Evolutionary conservation across 2,329 filamentous ascomycete species (phyloP).

Genomic region (Graphilbum ipis-grandicollis): DNA sequence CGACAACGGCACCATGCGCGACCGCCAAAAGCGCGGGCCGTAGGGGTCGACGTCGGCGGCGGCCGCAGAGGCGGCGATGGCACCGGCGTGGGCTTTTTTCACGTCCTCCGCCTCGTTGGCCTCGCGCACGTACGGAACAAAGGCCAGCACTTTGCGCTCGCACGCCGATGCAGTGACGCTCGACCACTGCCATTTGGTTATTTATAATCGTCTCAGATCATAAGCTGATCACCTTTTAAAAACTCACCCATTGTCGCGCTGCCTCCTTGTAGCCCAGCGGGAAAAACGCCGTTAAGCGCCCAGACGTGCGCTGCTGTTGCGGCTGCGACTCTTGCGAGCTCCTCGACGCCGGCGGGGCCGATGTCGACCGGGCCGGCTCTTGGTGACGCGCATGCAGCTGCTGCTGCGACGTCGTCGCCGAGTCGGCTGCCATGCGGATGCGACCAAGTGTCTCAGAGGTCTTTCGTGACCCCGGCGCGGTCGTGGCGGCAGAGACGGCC

Average conservation of each 20-base stretch:
- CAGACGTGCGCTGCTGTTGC: slow-evolving; percentile 3
- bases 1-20: slow-evolving; percentile 64
- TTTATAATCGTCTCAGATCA: neutral
- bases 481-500: too few relatives aligned
- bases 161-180: slow-evolving; percentile 66
- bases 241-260: slow-evolving; percentile 71
- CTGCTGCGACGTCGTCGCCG: slow-evolving; percentile 2
- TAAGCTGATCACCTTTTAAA: neutral
- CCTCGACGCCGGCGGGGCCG: slow-evolving; percentile 3
- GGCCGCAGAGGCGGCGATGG: slow-evolving; percentile 16
- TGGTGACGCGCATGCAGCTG: neutral
- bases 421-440: slow-evolving; percentile 6
- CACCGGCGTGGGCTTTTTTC: too few relatives aligned
- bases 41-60: slow-evolving; percentile 63
- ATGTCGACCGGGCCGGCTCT: slow-evolving; percentile 2
- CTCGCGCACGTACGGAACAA: slow-evolving; percentile 69
- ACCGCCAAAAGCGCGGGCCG: slow-evolving; percentile 73
- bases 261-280: slow-evolving; percentile 85
- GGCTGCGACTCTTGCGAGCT: slow-evolving; percentile 4
- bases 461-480: too few relatives aligned
- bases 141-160: slow-evolving; percentile 75
- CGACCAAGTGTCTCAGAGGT: too few relatives aligned
- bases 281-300: slow-evolving; percentile 46
- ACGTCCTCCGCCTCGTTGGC: slow-evolving; percentile 29
- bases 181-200: slow-evolving; percentile 49